These are phyloP conservation scores for Backusella morwellensis DNA, from an alignment of 192 early-diverging fungal species.

Conservation along the genomic window DNA sequence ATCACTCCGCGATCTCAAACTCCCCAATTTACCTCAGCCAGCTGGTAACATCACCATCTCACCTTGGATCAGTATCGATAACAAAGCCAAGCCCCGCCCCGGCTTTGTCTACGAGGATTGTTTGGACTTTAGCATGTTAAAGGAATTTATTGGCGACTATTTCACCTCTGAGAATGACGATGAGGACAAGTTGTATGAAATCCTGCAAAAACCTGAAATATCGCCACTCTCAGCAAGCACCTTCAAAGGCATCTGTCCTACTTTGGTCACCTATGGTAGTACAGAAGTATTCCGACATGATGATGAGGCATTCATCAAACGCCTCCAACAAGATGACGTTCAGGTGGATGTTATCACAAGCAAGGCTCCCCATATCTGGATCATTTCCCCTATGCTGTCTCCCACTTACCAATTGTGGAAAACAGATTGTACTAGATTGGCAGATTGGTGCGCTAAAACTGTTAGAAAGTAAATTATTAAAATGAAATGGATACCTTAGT, in stretches of 20 bases:
- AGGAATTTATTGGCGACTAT: neutral
- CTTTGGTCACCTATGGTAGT: conserved; percentile 12
- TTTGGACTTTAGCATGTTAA: neutral
- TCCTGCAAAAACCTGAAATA: neutral
- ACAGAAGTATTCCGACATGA: conserved; percentile 11
- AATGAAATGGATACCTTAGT: neutral
- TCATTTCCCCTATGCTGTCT: neutral
- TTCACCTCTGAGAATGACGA: neutral
- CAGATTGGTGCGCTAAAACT: conserved; percentile 17
- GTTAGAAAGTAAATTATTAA: neutral
- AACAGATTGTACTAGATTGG: neutral
- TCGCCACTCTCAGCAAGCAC: conserved; percentile 11
- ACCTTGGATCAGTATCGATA: conserved; percentile 16
- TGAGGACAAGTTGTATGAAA: neutral
- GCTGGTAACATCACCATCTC: conserved; percentile 13
- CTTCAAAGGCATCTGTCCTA: conserved; percentile 7
- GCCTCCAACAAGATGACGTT: neutral
- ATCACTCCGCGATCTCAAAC: neutral
- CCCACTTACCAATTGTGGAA: conserved; percentile 4
- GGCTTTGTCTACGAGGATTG: neutral
- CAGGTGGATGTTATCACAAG: neutral
- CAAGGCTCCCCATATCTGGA: conserved; percentile 14
- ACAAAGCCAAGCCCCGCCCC: neutral
- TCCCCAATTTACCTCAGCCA: neutral
- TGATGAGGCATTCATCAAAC: neutral